Evolutionary conservation across 495 filamentous ascomycete species (phyloP).

Genomic region (Niebla homalea): DNA sequence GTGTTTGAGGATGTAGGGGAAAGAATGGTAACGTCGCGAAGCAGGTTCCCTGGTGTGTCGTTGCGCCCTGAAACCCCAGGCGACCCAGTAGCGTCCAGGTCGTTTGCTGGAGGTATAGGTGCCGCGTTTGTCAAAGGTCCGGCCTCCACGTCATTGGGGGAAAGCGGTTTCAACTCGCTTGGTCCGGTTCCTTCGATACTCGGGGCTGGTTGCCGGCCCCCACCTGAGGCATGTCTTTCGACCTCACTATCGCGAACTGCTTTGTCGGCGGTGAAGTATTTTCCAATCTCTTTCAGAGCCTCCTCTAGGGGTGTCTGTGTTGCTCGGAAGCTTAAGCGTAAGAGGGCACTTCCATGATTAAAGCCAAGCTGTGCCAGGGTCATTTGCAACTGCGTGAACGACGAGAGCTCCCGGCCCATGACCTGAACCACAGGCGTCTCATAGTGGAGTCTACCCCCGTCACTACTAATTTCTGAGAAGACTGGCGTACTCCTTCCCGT

Average conservation of each 20-base stretch:
- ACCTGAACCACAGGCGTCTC: constrained; percentile 75
- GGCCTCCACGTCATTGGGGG: background rate
- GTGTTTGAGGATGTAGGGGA: constrained; percentile 56
- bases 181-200: background rate
- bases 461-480: constrained; percentile 34
- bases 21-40: constrained; percentile 56
- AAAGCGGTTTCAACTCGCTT: constrained; percentile 15
- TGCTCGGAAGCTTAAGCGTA: constrained; percentile 59
- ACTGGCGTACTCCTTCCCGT: constrained; percentile 63
- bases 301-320: constrained; percentile 71
- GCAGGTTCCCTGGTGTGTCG: no score
- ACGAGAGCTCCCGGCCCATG: constrained; percentile 61
- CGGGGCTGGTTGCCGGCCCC: no score
- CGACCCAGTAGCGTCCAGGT: no score
- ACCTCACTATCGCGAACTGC: constrained; percentile 16
- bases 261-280: constrained; percentile 45
- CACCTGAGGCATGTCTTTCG: background rate
- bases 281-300: constrained; percentile 66
- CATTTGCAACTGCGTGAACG: constrained; percentile 72
- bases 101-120: no score
- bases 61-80: no score
- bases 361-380: constrained; percentile 76
- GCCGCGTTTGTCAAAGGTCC: no score
- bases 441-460: constrained; percentile 69
- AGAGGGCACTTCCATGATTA: constrained; percentile 65